Conservation (phyloP, 371 early-diverging fungal genomes). For the Nematocida ausubeli region DNA sequence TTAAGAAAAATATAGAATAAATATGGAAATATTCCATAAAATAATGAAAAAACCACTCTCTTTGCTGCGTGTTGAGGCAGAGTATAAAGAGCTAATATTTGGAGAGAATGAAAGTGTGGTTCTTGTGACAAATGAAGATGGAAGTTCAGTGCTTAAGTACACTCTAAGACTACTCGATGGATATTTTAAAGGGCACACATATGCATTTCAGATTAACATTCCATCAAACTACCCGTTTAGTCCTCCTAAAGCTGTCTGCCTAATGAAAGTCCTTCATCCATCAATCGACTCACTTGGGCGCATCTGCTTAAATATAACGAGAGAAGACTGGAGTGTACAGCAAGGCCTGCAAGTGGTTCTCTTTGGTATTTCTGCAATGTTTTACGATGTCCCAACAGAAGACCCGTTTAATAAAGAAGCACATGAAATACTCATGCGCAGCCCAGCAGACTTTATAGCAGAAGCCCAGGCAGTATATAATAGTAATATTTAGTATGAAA, state of each 20-base stretch:
- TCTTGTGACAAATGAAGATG: neutral
- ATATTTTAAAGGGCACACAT: constrained; percentile 26
- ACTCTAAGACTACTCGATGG: constrained; percentile 11
- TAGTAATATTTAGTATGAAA: no score
- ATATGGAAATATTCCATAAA: neutral
- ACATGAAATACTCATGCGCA: neutral
- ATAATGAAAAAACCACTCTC: constrained; percentile 29
- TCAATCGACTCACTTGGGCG: constrained; percentile 62
- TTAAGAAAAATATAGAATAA: constrained; percentile 28
- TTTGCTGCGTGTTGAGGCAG: constrained; percentile 19
- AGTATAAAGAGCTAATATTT: constrained; percentile 6
- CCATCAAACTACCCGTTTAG: constrained; percentile 64
- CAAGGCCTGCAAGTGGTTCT: constrained; percentile 61
- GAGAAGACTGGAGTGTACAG: constrained; percentile 63
- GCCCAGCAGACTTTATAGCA: neutral
- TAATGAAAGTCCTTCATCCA: constrained; percentile 63
- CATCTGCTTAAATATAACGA: constrained; percentile 65
- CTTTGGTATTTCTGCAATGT: constrained; percentile 57
- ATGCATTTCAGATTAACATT: constrained; percentile 33
- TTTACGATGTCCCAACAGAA: constrained; percentile 59
- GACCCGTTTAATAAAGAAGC: constrained; percentile 65
- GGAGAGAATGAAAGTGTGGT: neutral
- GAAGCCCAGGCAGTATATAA: constrained; percentile 28
- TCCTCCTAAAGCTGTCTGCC: constrained; percentile 61
- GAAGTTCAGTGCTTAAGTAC: neutral